phyloP scores from a whole-genome alignment of 2,329 filamentous ascomycete genomes.

The Neocatenulostroma microsporum region DNA sequence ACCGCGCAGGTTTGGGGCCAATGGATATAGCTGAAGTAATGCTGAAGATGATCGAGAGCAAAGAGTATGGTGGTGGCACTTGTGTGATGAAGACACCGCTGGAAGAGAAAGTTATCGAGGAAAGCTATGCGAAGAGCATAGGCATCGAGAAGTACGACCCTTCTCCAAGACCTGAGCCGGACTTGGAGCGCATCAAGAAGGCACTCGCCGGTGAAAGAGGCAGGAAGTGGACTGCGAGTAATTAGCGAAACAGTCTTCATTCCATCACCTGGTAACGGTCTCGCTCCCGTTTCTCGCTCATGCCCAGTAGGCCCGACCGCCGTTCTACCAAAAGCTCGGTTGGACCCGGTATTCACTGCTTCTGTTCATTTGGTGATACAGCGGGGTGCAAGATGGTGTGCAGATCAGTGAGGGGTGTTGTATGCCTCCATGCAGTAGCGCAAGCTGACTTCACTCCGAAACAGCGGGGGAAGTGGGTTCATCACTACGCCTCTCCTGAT shows the following conservation, averaged over 20 bases:
- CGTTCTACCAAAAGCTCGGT: no score
- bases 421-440: no score
- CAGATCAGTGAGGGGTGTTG: constrained; percentile 1
- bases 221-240: constrained; percentile 12
- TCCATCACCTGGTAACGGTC: no score
- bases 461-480: background rate
- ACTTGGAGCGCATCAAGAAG: constrained; percentile 13
- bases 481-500: no score
- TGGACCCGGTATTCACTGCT: no score
- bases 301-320: background rate
- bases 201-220: constrained; percentile 13
- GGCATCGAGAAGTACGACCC: constrained; percentile 11
- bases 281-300: no score
- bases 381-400: no score
- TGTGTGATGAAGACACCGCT: constrained; percentile 15
- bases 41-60: constrained; percentile 15
- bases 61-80: constrained; percentile 16
- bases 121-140: constrained; percentile 11
- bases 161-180: constrained; percentile 15
- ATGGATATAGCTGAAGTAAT: constrained; percentile 16
- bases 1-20: constrained; percentile 13
- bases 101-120: constrained; percentile 8
- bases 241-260: background rate
- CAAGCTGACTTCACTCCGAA: constrained; percentile 2
- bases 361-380: no score